phyloP scores from a whole-genome alignment of 1,284 basidiomycete genomes.

The Fistulina hepatica region DNA sequence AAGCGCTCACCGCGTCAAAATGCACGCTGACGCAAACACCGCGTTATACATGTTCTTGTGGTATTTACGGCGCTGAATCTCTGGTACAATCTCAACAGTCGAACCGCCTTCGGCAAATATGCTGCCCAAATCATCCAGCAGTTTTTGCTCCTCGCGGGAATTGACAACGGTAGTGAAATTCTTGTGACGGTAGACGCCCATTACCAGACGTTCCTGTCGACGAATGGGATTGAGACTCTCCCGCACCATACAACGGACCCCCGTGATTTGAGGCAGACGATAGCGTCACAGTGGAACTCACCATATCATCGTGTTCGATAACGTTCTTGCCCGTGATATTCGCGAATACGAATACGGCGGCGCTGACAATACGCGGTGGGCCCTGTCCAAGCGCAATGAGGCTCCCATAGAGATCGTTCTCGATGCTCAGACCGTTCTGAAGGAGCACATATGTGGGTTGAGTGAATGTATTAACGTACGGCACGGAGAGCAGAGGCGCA shows the following conservation, averaged over 20 bases:
- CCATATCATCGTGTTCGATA: slow-evolving; percentile 2
- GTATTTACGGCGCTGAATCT: slow-evolving; percentile 5
- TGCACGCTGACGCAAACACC: not conserved
- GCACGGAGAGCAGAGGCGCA: slow-evolving; percentile 30
- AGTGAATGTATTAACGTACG: slow-evolving; percentile 25
- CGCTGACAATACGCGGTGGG: slow-evolving; percentile 10
- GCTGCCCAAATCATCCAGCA: slow-evolving; percentile 1
- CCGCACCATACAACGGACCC: no score
- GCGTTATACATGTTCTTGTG: slow-evolving; percentile 3
- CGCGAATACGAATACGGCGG: slow-evolving; percentile 1
- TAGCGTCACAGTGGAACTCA: no score
- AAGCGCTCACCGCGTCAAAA: slow-evolving; percentile 4
- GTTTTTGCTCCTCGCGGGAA: slow-evolving; percentile 1
- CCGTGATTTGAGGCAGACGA: no score
- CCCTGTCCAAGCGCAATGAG: slow-evolving; percentile 17
- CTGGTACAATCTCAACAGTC: slow-evolving; percentile 3
- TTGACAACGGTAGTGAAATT: slow-evolving; percentile 1
- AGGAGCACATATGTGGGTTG: slow-evolving; percentile 39
- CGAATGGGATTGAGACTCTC: no score
- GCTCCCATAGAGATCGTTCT: slow-evolving; percentile 38
- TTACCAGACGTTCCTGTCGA: not conserved
- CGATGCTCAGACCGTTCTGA: slow-evolving; percentile 51
- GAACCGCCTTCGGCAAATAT: slow-evolving; percentile 2
- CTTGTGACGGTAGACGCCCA: slow-evolving; percentile 1
- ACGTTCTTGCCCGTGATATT: not conserved